Evolutionary conservation across 371 early-diverging fungal genomes (phyloP).

Genomic region (Actinomortierella wolfii): DNA sequence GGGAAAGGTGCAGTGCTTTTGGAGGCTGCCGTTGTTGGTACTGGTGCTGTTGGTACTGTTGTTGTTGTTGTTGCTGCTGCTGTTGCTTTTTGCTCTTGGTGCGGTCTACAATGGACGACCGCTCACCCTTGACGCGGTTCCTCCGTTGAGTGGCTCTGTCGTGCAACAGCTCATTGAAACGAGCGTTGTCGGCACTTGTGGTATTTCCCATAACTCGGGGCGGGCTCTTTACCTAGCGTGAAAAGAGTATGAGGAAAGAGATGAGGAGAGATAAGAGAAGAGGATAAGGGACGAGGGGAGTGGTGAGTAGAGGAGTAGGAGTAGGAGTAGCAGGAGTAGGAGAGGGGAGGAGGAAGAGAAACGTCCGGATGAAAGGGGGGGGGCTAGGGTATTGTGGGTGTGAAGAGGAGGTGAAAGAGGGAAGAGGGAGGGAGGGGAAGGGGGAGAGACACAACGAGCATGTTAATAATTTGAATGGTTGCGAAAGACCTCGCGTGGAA

Average conservation of each 20-base stretch:
- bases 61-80: constrained; percentile 15
- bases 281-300: neutral
- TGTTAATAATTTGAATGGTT: too few species aligned
- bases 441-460: too few species aligned
- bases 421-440: too few species aligned
- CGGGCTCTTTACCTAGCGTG: neutral
- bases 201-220: constrained; percentile 31
- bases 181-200: constrained; percentile 40
- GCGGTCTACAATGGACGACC: constrained; percentile 7
- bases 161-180: constrained; percentile 36
- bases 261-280: neutral
- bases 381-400: too few species aligned
- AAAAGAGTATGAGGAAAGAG: neutral
- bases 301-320: too few species aligned
- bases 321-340: neutral
- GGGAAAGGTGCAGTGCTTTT: neutral
- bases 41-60: constrained; percentile 11
- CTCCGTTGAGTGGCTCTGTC: constrained; percentile 21
- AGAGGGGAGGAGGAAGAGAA: neutral
- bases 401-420: too few species aligned
- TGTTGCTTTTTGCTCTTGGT: constrained; percentile 18
- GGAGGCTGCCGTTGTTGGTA: constrained; percentile 4
- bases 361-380: too few species aligned
- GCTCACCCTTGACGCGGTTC: too few species aligned
- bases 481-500: too few species aligned